Base-by-base conservation (phyloP, 2,329 filamentous ascomycete genomes). In the Coniochaeta hoffmannii region DNA sequence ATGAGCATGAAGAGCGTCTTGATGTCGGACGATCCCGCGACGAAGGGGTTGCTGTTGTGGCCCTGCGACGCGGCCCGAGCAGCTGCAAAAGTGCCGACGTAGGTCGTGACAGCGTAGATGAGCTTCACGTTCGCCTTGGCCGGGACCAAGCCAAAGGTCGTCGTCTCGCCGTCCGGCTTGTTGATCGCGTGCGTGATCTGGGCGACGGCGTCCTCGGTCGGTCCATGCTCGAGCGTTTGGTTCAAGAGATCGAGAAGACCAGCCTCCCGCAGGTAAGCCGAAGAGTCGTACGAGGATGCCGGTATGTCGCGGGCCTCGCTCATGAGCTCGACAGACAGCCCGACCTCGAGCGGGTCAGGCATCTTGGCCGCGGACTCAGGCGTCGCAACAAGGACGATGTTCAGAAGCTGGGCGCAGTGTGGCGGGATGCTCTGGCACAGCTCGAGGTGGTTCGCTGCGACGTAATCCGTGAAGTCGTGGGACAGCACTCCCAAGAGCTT, bases 381-480 rank as follows among this genome's bases (percentile, higher is more conserved):
- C 59, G 85, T 89, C 8, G 92, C 90, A 59, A 88, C 88, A 59
- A 97, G 79, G 54, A 99, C 85, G 55, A 96, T 78, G 66, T 97
- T 97, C 61, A 92, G 85, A 53, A 97, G 78, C 70, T 97, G 94
- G 15, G 87, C 86, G 71, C 90, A 94, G 65, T 94, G 88, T 53
- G 85, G 82, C 1, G 92, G 89, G 56, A 97, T 87, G 65, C 83
- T 85, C 63, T 88, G 86, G 73, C 87, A 91, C 53, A 99, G 82
- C 62, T 85, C 83, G 62, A 89, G 84, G 66, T 96, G 89, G 68
- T 96, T 90, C 63, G 92, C 89, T 6, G 89, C 88, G 41, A 99
- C 74, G 70, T 96, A 99, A 56, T 97, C 91, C 0, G 93, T 89
- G 71, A 90, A 97, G 69, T 99, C 94, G 66, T 97, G 94, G 62